phyloP scores from a whole-genome alignment of 306 rosid species.

The Gynostemma pentaphyllum region DNA sequence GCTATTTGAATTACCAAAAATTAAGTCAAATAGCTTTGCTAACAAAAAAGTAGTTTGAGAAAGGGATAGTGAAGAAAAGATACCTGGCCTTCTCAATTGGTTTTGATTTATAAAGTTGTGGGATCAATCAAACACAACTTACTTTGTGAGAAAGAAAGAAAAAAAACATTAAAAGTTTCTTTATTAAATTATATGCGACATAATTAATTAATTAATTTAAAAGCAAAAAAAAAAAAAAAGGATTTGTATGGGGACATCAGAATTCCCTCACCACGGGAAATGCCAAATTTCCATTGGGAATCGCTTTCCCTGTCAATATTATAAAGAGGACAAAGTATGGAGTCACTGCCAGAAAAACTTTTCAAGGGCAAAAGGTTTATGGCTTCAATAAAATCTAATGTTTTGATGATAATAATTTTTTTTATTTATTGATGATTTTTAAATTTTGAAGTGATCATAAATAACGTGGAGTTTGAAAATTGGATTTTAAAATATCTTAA shows the following conservation, averaged over 20 bases:
- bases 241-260: slow-evolving; percentile 19
- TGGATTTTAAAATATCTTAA: too few relatives aligned
- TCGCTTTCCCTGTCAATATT: slow-evolving; percentile 33
- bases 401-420: too few relatives aligned
- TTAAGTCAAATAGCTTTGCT: background rate
- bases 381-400: too few relatives aligned
- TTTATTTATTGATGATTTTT: too few relatives aligned
- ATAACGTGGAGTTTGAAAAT: too few relatives aligned
- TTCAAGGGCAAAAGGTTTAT: too few relatives aligned
- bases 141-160: background rate
- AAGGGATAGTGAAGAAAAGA: background rate
- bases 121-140: background rate
- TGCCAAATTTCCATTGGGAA: slow-evolving; percentile 60
- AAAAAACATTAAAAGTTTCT: background rate
- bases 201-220: background rate
- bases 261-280: slow-evolving; percentile 23
- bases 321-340: slow-evolving; percentile 39
- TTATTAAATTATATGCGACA: background rate
- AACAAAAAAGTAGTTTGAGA: background rate
- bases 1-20: background rate
- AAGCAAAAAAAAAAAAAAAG: background rate
- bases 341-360: slow-evolving; percentile 10
- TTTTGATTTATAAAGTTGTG: background rate
- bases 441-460: too few relatives aligned
- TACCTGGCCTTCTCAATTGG: background rate